A percentile compares a stretch with the other conserved stretches of the same genome.
phyloP scores from a whole-genome alignment of 768 basidiomycete species.

The Leucosporidium yakuticum region DNA sequence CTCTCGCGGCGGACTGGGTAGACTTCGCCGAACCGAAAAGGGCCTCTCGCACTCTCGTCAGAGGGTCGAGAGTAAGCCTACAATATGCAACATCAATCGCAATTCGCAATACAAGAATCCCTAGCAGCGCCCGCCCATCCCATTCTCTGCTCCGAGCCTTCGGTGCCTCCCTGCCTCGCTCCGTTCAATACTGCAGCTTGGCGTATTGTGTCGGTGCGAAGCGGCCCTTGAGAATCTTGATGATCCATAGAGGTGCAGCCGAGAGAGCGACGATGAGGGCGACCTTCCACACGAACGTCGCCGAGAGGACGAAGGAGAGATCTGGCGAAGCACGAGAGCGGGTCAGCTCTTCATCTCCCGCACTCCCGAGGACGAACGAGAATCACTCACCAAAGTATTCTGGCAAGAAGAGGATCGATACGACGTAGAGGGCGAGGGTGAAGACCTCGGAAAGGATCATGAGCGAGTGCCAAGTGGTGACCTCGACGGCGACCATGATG shows the following conservation, averaged over 20 bases:
- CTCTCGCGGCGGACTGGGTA: neutral
- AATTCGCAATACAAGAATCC: neutral
- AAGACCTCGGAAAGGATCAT: constrained; percentile 89
- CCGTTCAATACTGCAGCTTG: constrained; percentile 53
- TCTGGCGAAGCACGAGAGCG: constrained; percentile 51
- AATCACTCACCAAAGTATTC: constrained; percentile 84
- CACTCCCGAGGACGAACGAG: neutral
- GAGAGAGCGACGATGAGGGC: constrained; percentile 91
- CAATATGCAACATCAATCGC: neutral
- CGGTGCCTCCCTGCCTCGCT: neutral
- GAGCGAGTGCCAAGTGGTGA: constrained; percentile 95
- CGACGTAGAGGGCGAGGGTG: constrained; percentile 78
- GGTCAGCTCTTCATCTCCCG: neutral
- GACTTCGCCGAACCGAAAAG: neutral
- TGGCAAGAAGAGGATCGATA: constrained; percentile 87
- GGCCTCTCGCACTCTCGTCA: neutral
- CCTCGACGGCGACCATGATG: constrained; percentile 97
- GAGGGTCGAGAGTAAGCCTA: neutral
- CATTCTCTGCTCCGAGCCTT: too few species aligned
- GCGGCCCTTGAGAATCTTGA: constrained; percentile 78
- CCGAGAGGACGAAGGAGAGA: constrained; percentile 81
- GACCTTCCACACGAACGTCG: constrained; percentile 87
- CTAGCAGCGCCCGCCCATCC: neutral
- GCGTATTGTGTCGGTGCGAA: constrained; percentile 88
- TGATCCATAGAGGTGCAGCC: constrained; percentile 80